Evolutionary conservation across 192 early-diverging fungal species (phyloP), one percentile per base, ranked within the genome.

Genomic region (Coemansia erecta): DNA sequence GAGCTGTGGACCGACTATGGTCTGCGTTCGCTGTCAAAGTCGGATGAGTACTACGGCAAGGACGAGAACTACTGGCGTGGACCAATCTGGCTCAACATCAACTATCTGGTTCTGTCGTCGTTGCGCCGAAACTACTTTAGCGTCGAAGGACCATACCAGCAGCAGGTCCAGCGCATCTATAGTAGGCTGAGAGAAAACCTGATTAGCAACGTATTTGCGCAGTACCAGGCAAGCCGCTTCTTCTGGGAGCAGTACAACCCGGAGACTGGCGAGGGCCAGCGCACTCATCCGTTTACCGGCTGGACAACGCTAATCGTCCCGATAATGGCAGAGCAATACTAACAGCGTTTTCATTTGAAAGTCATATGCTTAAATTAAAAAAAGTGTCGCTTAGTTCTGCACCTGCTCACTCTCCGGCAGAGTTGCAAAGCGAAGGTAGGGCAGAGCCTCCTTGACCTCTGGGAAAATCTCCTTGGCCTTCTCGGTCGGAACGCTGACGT

Each of bases 11-110:
- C 93, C 4, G 83, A 83, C 24, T 85, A 81, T 64, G 90, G 90
- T 26, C 58, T 90, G 19, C 84, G 87, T 17, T 90, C 88, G 35
- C 53, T 92, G 41, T 88, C 88, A 0, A 80, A 67, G 21, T 67
- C 66, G 18, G 85, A 89, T 63, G 60, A 67, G 23, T 86, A 73
- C 43, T 94, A 84, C 63, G 86, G 86, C 3, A 87, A 86, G 4
- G 91, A 85, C 56, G 95, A 98, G 71, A 90, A 94, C 68, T 98
- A 98, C 72, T 98, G 93, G 95, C 83, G 89, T 53, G 95, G 93
- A 2, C 90, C 92, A 1, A 85, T 95, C 28, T 98, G 95, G 95
- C 84, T 94, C 54, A 94, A 95, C 58, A 77, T 92, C 53, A 94
- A 95, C 70, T 98, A 95, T 65, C 70, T 98, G 18, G 82, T 85